Base-by-base conservation (phyloP, 805 yeast genomes). In the Suhomyces vadensis region DNA sequence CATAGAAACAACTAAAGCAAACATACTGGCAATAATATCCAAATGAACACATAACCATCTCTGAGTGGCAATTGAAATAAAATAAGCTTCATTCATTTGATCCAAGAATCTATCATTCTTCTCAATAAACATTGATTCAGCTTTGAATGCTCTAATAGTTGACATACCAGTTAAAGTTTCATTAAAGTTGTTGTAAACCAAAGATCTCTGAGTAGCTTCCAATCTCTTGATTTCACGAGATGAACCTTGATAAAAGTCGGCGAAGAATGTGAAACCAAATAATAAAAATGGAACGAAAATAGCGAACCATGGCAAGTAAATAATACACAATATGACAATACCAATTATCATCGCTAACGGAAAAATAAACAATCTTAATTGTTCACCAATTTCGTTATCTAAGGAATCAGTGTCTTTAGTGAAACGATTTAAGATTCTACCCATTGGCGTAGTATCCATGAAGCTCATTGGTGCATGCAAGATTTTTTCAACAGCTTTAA, bases 21-120 rank as follows among this genome's bases (percentile, higher is more conserved):
- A 74, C 0, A 52, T 42, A 24, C 71, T 65, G 4, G 81, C 79
- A 48, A 78, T 63, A 42, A 73, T 56, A 61, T 78, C 81, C 49
- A 78, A 64, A 44, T 76, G 72, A 31, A 79, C 71, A 44, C 79
- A 73, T 44, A 83, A 73, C 87, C 87, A 83, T 61, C 87, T 72
- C 65, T 82, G 87, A 43, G 72, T 67, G 4, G 81, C 77, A 47
- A 79, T 69, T 5, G 77, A 66, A 36, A 77, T 49, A 44, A 62
- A 75, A 49, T 74, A 75, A 2, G 82, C 81, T 55, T 77, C 82
- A 51, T 78, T 75, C 75, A 73, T 77, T 54, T 53, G 65, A 54
- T 76, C 64, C 37, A 75, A 57, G 41, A 61, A 61, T 9, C 41
- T 57, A 59, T 76, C 79, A 41, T 75, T 74, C 55, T 72, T 77